A percentile compares a stretch with the other conserved stretches of the same genome.
Conservation (phyloP, 768 basidiomycete species). For the Rhizopogon rudus region DNA sequence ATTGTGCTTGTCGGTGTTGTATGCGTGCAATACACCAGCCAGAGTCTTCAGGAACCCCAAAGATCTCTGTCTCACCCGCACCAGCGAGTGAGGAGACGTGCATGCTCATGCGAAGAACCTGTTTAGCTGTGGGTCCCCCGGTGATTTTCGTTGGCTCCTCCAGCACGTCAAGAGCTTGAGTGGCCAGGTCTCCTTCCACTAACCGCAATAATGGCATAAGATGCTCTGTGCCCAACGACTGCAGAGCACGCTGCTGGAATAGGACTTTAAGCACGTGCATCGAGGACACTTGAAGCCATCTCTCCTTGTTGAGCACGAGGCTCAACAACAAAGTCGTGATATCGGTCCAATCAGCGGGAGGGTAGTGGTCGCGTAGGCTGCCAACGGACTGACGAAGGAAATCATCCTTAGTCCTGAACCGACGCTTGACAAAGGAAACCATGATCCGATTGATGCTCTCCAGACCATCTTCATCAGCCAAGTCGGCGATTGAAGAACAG, state of each 20-base stretch:
- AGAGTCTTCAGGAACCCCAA: conserved; percentile 75
- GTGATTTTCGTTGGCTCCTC: conserved; percentile 85
- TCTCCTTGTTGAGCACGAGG: conserved; percentile 75
- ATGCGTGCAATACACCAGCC: conserved; percentile 84
- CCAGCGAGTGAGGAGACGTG: conserved; percentile 44
- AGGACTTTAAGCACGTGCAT: conserved; percentile 88
- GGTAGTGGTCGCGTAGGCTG: conserved; percentile 83
- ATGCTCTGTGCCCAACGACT: conserved; percentile 76
- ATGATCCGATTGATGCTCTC: conserved; percentile 85
- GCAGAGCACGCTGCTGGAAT: conserved; percentile 77
- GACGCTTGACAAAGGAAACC: conserved; percentile 80
- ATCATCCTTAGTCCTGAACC: conserved; percentile 90
- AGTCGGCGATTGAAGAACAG: conserved; percentile 62
- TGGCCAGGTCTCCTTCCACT: conserved; percentile 80
- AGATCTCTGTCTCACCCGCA: conserved; percentile 63
- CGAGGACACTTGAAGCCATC: conserved; percentile 76
- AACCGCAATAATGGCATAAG: conserved; percentile 88
- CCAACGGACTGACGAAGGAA: conserved; percentile 87
- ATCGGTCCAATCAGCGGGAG: conserved; percentile 68
- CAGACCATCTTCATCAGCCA: conserved; percentile 70
- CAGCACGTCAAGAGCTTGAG: conserved; percentile 87
- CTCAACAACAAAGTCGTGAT: conserved; percentile 84
- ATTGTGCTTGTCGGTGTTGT: conserved; percentile 53
- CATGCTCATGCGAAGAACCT: conserved; percentile 92
- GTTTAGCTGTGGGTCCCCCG: conserved; percentile 71